Percentiles rank a stretch among this genome's conserved stretches.
Evolutionary conservation across 257 asterid species (phyloP).

Genomic region (Voacanga thouarsii): DNA sequence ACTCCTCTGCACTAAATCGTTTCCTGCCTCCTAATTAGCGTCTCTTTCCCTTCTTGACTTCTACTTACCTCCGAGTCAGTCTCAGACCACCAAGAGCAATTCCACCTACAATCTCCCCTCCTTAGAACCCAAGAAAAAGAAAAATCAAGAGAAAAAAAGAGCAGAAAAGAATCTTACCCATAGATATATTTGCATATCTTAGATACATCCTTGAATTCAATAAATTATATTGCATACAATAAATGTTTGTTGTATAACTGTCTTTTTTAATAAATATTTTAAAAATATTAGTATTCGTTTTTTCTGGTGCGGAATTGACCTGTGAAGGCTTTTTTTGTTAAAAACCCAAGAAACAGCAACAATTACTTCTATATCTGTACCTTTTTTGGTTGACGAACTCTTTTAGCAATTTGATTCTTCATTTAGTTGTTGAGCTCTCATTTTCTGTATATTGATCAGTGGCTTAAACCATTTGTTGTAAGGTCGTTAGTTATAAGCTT

Average conservation of each 20-base stretch:
- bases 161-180: neutral
- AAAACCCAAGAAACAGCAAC: slow-evolving; percentile 22
- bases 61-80: neutral
- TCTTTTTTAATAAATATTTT: neutral
- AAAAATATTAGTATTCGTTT: neutral
- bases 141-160: neutral
- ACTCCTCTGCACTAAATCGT: neutral
- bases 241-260: slow-evolving; percentile 11
- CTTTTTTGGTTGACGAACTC: neutral
- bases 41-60: neutral
- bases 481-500: slow-evolving; percentile 52
- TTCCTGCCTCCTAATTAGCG: neutral
- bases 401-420: slow-evolving; percentile 13
- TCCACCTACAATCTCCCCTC: neutral
- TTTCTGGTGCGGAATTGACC: slow-evolving; percentile 44
- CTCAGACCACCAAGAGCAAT: neutral
- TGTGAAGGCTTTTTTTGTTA: slow-evolving; percentile 29
- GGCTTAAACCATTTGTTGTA: slow-evolving; percentile 49
- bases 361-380: neutral
- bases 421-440: slow-evolving; percentile 64
- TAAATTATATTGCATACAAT: neutral
- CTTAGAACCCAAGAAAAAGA: neutral
- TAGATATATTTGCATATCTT: neutral
- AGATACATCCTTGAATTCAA: too few species aligned
- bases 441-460: slow-evolving; percentile 51